A percentile compares a stretch with the other conserved stretches of the same genome.
These are phyloP conservation scores for Clarireedia hainanense DNA, from an alignment of 2,329 filamentous ascomycete genomes.

Conservation along the genomic window DNA sequence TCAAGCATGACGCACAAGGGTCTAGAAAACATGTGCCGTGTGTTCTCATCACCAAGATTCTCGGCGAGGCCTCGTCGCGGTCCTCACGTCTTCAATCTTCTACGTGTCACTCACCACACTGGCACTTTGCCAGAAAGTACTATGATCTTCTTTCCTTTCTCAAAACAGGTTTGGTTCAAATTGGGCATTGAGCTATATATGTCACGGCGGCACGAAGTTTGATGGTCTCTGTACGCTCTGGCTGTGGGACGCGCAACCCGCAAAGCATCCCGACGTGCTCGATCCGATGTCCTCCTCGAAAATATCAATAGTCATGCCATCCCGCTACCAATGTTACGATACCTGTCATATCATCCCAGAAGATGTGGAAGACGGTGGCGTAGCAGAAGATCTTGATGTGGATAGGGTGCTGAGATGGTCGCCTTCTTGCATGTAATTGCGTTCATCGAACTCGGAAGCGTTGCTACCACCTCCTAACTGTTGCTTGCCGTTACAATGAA, in stretches of 20 bases:
- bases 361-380: neutral
- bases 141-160: neutral
- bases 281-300: neutral
- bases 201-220: neutral
- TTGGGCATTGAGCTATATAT: neutral
- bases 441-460: neutral
- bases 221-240: neutral
- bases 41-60: neutral
- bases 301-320: neutral
- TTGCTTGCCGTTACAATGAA: neutral
- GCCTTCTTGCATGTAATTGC: neutral
- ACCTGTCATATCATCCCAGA: neutral
- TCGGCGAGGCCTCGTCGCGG: neutral
- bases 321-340: neutral
- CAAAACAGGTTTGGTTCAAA: neutral
- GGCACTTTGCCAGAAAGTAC: neutral
- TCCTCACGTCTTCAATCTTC: neutral
- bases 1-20: conserved; percentile 5
- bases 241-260: neutral
- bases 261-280: neutral
- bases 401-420: neutral
- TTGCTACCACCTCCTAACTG: neutral
- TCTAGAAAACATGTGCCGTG: neutral
- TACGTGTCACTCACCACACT: neutral
- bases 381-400: neutral